Evolutionary conservation across 257 asterid genomes (phyloP).

Genomic region (Coffea canephora): DNA sequence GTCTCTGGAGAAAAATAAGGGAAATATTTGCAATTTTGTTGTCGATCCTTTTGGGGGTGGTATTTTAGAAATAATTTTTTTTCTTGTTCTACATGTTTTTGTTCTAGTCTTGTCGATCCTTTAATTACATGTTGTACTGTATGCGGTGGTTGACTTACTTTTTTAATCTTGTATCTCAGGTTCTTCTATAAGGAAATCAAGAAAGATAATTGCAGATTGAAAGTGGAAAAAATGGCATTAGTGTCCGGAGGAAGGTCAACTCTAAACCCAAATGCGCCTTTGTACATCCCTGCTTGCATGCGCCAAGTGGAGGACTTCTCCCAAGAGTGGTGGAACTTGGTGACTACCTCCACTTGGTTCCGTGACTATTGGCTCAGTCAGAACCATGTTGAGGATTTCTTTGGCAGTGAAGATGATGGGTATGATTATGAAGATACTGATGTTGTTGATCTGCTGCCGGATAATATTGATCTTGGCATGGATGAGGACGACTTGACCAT

Average conservation of each 20-base stretch:
- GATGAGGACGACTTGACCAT: conserved; percentile 78
- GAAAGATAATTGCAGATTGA: conserved; percentile 4
- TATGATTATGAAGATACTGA: conserved; percentile 26
- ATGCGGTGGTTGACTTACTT: not conserved
- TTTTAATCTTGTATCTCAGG: conserved; percentile 2
- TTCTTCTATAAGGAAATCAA: not conserved
- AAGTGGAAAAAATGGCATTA: conserved; percentile 51
- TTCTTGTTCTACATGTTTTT: not conserved
- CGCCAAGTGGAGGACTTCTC: conserved; percentile 94
- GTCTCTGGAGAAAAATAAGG: not conserved
- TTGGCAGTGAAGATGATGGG: conserved; percentile 31
- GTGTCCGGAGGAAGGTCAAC: conserved; percentile 78
- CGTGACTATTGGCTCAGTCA: conserved; percentile 79
- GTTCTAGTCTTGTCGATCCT: not conserved
- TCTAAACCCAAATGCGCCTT: conserved; percentile 82
- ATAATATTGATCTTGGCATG: conserved; percentile 66
- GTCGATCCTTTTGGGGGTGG: not conserved
- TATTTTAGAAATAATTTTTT: not conserved
- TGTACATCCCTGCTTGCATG: conserved; percentile 72
- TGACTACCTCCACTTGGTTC: conserved; percentile 80
- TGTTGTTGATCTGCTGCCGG: conserved; percentile 63
- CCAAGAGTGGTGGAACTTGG: conserved; percentile 91
- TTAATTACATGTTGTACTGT: not conserved
- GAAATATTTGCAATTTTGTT: not conserved
- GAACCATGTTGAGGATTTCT: conserved; percentile 54